Evolutionary conservation across 2,329 filamentous ascomycete genomes (phyloP).

Genomic region (Diaporthe amygdali): DNA sequence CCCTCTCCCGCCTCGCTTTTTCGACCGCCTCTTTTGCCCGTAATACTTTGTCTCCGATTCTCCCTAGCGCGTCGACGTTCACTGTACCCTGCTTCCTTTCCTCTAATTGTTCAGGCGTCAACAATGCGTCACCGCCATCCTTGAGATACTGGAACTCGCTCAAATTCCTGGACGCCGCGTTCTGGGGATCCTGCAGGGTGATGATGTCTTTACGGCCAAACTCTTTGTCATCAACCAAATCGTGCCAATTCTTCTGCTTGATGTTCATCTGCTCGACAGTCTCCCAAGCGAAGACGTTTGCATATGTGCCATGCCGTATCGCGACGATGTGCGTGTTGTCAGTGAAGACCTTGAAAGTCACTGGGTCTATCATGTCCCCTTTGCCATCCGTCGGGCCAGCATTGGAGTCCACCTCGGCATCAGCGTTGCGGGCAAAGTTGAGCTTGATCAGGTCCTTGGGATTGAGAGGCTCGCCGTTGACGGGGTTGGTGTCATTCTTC

Average conservation of each 20-base stretch:
- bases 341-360: constrained; percentile 96
- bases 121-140: constrained; percentile 74
- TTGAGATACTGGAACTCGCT: constrained; percentile 88
- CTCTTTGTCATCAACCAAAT: constrained; percentile 84
- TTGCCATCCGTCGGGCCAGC: constrained; percentile 56
- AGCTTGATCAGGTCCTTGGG: constrained; percentile 87
- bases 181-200: constrained; percentile 94
- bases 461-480: constrained; percentile 79
- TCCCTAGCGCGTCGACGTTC: constrained; percentile 81
- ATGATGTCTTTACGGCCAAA: constrained; percentile 94
- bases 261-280: constrained; percentile 95
- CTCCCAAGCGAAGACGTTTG: constrained; percentile 96
- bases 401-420: constrained; percentile 55
- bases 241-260: constrained; percentile 94
- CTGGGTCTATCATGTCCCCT: constrained; percentile 91
- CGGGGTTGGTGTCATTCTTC: constrained; percentile 90
- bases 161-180: constrained; percentile 80
- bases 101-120: constrained; percentile 73
- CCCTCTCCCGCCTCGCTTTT: constrained; percentile 78
- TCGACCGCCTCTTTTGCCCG: constrained; percentile 95
- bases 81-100: constrained; percentile 72
- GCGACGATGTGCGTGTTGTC: constrained; percentile 98
- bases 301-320: constrained; percentile 77
- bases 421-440: constrained; percentile 89
- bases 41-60: constrained; percentile 79